Conservation (phyloP, 352 stramenopile species). For the Globisporangium nunn region DNA sequence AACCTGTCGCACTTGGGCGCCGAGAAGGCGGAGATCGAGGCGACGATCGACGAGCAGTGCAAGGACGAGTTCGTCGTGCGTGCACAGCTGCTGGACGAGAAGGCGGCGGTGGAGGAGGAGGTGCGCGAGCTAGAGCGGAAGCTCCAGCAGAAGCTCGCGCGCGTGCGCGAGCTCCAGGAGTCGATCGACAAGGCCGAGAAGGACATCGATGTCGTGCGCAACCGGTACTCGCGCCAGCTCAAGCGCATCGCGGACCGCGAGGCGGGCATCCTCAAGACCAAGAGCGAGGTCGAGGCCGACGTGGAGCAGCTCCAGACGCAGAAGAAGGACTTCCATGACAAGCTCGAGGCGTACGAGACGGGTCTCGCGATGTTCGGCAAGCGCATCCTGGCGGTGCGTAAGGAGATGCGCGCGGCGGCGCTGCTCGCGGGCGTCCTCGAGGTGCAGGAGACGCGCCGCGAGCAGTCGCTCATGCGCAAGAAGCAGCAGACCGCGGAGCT, state of each 20-base stretch:
- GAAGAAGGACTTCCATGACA: conserved; percentile 43
- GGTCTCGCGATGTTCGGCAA: conserved; percentile 50
- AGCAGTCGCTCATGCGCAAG: conserved; percentile 61
- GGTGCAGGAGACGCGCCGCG: conserved; percentile 59
- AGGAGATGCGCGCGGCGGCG: conserved; percentile 61
- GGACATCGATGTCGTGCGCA: conserved; percentile 70
- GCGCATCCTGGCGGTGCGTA: conserved; percentile 48
- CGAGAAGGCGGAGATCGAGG: conserved; percentile 73
- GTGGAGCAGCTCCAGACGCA: conserved; percentile 51
- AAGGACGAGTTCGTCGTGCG: conserved; percentile 50
- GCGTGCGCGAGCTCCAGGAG: conserved; percentile 49
- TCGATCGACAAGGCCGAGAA: conserved; percentile 68
- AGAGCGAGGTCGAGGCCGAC: conserved; percentile 67
- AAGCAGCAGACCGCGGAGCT: conserved; percentile 72
- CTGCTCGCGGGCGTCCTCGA: conserved; percentile 62
- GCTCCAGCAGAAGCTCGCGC: conserved; percentile 48
- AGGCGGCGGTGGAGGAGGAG: conserved; percentile 55
- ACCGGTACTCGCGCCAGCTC: conserved; percentile 66
- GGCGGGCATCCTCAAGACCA: conserved; percentile 62
- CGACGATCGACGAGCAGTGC: conserved; percentile 72
- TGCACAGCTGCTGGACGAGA: conserved; percentile 46
- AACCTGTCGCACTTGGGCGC: conserved; percentile 60
- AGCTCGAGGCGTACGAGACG: conserved; percentile 40
- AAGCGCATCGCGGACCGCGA: conserved; percentile 78
- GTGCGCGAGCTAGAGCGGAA: conserved; percentile 65